phyloP scores from a whole-genome alignment of 768 basidiomycete genomes.

The Rhizopogon vesiculosus region DNA sequence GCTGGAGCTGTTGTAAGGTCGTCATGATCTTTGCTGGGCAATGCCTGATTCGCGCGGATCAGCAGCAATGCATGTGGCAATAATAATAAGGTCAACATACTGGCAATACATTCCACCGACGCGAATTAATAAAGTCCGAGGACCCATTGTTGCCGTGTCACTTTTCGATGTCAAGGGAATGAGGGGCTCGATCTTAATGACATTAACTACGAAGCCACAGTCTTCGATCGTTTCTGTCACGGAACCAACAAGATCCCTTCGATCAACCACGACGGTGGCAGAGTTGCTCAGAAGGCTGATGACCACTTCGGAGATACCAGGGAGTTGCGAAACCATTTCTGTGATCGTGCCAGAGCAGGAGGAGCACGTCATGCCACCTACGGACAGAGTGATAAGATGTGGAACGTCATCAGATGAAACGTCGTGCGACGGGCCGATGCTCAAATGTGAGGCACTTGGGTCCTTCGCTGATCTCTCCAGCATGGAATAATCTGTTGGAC shows the following conservation, averaged over 20 bases:
- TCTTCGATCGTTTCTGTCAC: slow-evolving; percentile 42
- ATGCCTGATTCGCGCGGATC: slow-evolving; percentile 30
- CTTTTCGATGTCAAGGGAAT: neutral
- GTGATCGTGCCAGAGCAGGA: slow-evolving; percentile 59
- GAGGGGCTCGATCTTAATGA: slow-evolving; percentile 32
- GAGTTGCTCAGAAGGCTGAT: slow-evolving; percentile 64
- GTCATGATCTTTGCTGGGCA: slow-evolving; percentile 50
- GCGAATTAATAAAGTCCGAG: slow-evolving; percentile 46
- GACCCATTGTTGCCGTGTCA: slow-evolving; percentile 3
- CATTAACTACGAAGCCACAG: slow-evolving; percentile 39
- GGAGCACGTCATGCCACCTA: slow-evolving; percentile 77
- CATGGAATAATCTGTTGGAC: neutral
- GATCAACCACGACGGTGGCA: slow-evolving; percentile 41
- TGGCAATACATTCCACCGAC: slow-evolving; percentile 63
- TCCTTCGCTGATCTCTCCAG: neutral
- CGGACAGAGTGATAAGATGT: slow-evolving; percentile 42
- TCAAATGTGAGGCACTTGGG: neutral
- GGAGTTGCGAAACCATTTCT: slow-evolving; percentile 40
- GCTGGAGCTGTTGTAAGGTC: slow-evolving; percentile 31
- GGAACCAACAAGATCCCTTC: slow-evolving; percentile 25
- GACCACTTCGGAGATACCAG: slow-evolving; percentile 46
- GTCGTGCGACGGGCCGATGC: neutral
- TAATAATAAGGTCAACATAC: slow-evolving; percentile 29
- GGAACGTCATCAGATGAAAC: slow-evolving; percentile 10
- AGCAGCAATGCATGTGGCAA: neutral